phyloP scores from a whole-genome alignment of 305 asterid genomes.

The Fraxinus xanthoxyloides region DNA sequence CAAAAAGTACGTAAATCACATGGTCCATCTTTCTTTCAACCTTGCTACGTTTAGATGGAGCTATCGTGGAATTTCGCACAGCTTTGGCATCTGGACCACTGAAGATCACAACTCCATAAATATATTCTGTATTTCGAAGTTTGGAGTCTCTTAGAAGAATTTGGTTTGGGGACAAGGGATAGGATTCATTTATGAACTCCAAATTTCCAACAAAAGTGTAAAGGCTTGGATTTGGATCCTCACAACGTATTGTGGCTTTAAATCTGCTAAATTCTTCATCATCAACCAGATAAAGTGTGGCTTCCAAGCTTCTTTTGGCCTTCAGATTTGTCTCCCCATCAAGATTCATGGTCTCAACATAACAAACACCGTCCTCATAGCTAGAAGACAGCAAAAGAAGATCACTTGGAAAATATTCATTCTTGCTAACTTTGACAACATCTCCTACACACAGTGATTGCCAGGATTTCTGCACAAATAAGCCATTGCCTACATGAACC shows the following conservation, averaged over 20 bases:
- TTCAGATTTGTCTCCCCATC: constrained; percentile 86
- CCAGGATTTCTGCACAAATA: constrained; percentile 50
- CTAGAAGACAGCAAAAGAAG: constrained; percentile 70
- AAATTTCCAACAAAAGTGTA: constrained; percentile 65
- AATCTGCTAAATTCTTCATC: constrained; percentile 36
- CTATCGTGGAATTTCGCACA: constrained; percentile 49
- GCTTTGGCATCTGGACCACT: constrained; percentile 77
- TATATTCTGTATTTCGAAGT: constrained; percentile 65
- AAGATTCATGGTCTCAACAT: constrained; percentile 81
- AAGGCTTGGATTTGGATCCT: constrained; percentile 65
- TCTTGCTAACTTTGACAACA: constrained; percentile 57
- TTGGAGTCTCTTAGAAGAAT: constrained; percentile 71
- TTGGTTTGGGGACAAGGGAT: constrained; percentile 49
- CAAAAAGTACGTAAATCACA: constrained; percentile 60
- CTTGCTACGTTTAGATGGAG: constrained; percentile 78
- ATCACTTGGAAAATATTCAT: constrained; percentile 73
- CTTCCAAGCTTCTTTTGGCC: constrained; percentile 54
- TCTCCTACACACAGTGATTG: constrained; percentile 59
- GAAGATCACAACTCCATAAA: constrained; percentile 64
- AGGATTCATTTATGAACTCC: constrained; percentile 24
- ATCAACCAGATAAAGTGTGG: constrained; percentile 36
- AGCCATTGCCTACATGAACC: constrained; percentile 54
- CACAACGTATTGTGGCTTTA: constrained; percentile 46
- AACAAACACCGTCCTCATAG: constrained; percentile 75
- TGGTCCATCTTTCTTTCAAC: constrained; percentile 65